phyloP scores from a whole-genome alignment of 2,329 filamentous ascomycete species.

The Thyridium curvatum region DNA sequence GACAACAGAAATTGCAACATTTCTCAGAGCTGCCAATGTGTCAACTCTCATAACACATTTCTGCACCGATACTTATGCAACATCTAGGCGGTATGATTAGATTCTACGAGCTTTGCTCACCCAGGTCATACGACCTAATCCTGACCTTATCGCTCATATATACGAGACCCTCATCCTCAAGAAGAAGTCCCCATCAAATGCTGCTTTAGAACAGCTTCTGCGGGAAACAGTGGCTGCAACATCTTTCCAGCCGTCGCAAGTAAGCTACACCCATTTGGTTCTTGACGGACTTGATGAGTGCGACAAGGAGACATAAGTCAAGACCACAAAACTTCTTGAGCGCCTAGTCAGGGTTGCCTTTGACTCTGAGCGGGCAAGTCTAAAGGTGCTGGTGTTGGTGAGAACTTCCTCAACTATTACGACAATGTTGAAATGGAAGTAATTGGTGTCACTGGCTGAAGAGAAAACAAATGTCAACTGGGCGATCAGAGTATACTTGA shows the following conservation, averaged over 20 bases:
- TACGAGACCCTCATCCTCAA: constrained; percentile 14
- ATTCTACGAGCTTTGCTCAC: constrained; percentile 22
- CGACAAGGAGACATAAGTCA: constrained; percentile 5
- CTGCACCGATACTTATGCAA: constrained; percentile 21
- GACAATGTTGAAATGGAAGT: constrained; percentile 10
- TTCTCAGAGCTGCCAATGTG: constrained; percentile 10
- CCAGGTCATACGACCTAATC: constrained; percentile 18
- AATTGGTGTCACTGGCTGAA: constrained; percentile 15
- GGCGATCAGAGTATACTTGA: constrained; percentile 12
- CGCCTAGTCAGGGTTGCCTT: constrained; percentile 5
- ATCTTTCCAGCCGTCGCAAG: constrained; percentile 3
- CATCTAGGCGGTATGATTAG: constrained; percentile 23
- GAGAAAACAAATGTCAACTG: constrained; percentile 12
- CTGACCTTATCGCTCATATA: constrained; percentile 17
- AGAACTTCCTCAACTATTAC: constrained; percentile 10
- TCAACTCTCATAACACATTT: constrained; percentile 22
- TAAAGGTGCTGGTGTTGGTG: constrained; percentile 20
- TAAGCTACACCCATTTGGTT: constrained; percentile 16
- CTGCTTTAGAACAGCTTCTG: constrained; percentile 16
- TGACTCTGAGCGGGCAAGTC: constrained; percentile 6
- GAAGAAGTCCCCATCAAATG: constrained; percentile 10
- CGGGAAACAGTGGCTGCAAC: constrained; percentile 7
- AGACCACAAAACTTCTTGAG: constrained; percentile 9
- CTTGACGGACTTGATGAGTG: constrained; percentile 20
- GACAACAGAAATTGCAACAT: constrained; percentile 18